Conservation (phyloP, 805 yeast species). For the Saturnispora serradocipensis region DNA sequence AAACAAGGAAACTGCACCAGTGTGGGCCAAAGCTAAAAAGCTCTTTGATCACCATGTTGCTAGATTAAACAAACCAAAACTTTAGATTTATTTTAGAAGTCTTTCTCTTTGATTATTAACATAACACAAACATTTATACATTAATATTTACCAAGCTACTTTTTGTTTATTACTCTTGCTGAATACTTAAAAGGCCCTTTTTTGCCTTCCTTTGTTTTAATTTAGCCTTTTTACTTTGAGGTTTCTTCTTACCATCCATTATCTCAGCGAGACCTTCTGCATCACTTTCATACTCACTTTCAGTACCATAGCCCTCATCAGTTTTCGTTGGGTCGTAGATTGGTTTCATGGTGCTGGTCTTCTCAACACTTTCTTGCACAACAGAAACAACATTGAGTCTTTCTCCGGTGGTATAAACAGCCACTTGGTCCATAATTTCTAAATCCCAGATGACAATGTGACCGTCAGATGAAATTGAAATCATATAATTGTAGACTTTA, state of each 20-base stretch:
- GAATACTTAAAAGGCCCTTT: slow-evolving; percentile 39
- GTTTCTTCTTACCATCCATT: slow-evolving; percentile 39
- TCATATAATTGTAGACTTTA: slow-evolving; percentile 36
- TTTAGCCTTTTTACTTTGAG: slow-evolving; percentile 25
- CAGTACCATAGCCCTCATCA: slow-evolving; percentile 39
- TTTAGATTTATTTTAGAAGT: slow-evolving; percentile 15
- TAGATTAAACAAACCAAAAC: slow-evolving; percentile 46
- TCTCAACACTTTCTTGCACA: slow-evolving; percentile 71
- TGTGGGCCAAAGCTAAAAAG: slow-evolving; percentile 84
- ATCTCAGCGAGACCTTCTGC: slow-evolving; percentile 55
- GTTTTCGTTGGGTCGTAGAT: slow-evolving; percentile 29
- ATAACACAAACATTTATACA: not conserved
- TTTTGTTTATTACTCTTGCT: slow-evolving; percentile 29
- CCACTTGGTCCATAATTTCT: slow-evolving; percentile 62
- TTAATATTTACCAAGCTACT: not conserved
- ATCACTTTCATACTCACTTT: slow-evolving; percentile 69
- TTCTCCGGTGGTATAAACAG: slow-evolving; percentile 86
- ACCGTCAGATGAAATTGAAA: slow-evolving; percentile 89
- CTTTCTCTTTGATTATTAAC: not conserved
- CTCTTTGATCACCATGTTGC: slow-evolving; percentile 79
- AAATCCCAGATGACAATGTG: slow-evolving; percentile 87
- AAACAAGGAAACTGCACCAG: slow-evolving; percentile 72
- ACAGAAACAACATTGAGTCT: slow-evolving; percentile 79
- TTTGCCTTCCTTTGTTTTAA: slow-evolving; percentile 34
- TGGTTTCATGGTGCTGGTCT: slow-evolving; percentile 53